These are phyloP conservation scores for Wickerhamiella cacticola DNA, from an alignment of 805 yeast genomes.

Conservation along the genomic window DNA sequence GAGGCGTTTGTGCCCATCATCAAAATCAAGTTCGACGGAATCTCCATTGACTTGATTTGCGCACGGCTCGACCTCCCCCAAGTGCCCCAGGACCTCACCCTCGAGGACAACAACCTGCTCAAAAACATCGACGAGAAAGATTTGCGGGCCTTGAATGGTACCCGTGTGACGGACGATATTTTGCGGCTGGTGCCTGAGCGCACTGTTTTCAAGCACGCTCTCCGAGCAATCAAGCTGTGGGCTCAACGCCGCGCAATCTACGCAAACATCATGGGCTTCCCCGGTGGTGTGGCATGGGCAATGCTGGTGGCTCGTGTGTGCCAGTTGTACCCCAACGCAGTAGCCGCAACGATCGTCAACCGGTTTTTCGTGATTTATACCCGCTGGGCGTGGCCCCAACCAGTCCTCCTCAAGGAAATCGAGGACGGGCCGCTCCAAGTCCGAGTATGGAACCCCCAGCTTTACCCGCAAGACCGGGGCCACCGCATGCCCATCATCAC, in stretches of 20 bases:
- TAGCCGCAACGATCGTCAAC: slow-evolving; percentile 79
- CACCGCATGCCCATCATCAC: slow-evolving; percentile 97
- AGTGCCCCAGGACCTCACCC: slow-evolving; percentile 60
- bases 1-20: slow-evolving; percentile 98
- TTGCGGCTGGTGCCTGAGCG: slow-evolving; percentile 82
- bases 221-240: slow-evolving; percentile 91
- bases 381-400: slow-evolving; percentile 98
- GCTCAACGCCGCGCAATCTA: slow-evolving; percentile 91
- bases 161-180: slow-evolving; percentile 94
- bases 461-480: slow-evolving; percentile 77
- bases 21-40: slow-evolving; percentile 75
- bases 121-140: slow-evolving; percentile 86
- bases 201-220: slow-evolving; percentile 80
- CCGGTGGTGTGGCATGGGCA: slow-evolving; percentile 99
- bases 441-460: slow-evolving; percentile 89
- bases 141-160: slow-evolving; percentile 81
- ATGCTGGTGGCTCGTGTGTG: slow-evolving; percentile 97
- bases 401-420: slow-evolving; percentile 79
- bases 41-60: slow-evolving; percentile 83
- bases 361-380: slow-evolving; percentile 77
- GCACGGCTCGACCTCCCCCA: slow-evolving; percentile 76
- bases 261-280: slow-evolving; percentile 92
- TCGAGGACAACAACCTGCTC: slow-evolving; percentile 74
- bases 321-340: slow-evolving; percentile 92
- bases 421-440: slow-evolving; percentile 97